Conservation (phyloP, 2,329 filamentous ascomycete species). For the Fusarium denticulatum region DNA sequence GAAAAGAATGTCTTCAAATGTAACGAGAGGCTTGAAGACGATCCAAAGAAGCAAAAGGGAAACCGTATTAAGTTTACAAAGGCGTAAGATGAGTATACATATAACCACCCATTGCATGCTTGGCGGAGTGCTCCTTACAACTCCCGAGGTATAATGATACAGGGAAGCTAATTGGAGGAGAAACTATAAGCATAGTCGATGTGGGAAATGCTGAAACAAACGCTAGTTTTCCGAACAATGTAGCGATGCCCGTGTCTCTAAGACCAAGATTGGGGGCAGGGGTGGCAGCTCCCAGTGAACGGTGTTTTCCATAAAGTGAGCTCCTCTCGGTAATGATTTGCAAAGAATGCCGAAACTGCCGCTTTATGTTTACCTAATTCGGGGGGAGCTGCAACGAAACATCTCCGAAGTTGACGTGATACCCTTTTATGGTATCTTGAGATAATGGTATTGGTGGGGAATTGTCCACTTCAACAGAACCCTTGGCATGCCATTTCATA, state of each 20-base stretch:
- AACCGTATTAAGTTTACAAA: neutral
- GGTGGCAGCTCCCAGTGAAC: neutral
- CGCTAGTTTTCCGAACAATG: neutral
- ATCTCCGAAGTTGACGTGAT: slow-evolving; percentile 9
- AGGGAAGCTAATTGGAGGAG: slow-evolving; percentile 39
- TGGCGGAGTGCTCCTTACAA: slow-evolving; percentile 9
- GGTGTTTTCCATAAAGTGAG: neutral
- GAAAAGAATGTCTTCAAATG: neutral
- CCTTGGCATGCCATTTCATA: neutral
- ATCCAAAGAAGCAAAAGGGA: neutral
- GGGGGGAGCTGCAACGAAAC: neutral
- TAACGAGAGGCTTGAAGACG: neutral
- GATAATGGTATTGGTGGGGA: slow-evolving; percentile 25
- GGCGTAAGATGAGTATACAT: slow-evolving; percentile 21
- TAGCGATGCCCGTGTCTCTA: neutral
- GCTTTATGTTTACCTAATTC: neutral
- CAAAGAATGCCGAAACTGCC: slow-evolving; percentile 4
- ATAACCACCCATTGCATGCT: slow-evolving; percentile 13
- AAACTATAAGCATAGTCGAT: slow-evolving; percentile 21
- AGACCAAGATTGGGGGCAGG: neutral
- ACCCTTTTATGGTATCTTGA: slow-evolving; percentile 21
- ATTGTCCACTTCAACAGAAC: neutral
- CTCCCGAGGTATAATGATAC: slow-evolving; percentile 18
- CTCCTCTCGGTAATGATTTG: neutral
- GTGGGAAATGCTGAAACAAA: slow-evolving; percentile 37